These are phyloP conservation scores for Sporothrix pseudoabietina DNA, from an alignment of 2,329 filamentous ascomycete species.

Conservation along the genomic window DNA sequence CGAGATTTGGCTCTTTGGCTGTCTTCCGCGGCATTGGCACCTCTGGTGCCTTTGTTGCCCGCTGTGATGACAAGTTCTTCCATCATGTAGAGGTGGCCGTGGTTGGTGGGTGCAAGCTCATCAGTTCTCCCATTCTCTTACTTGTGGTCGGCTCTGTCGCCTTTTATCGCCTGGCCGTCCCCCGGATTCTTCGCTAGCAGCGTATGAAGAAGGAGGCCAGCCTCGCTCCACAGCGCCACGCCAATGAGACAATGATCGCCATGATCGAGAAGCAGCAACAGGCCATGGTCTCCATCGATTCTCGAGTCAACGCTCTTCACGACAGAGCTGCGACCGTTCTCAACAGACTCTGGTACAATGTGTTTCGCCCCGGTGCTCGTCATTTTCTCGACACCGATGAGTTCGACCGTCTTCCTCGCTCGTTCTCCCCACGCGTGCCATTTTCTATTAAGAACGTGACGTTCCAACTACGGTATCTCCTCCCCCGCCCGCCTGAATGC, in stretches of 20 bases:
- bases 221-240: background rate
- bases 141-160: background rate
- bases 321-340: constrained; percentile 13
- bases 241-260: constrained; percentile 2
- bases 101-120: background rate
- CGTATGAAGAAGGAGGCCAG: background rate
- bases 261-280: constrained; percentile 14
- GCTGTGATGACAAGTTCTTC: constrained; percentile 7
- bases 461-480: constrained; percentile 17
- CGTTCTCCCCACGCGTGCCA: background rate
- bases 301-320: background rate
- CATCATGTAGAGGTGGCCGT: background rate
- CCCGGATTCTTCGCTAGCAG: background rate
- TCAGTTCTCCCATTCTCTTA: background rate
- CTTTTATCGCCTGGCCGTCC: background rate
- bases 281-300: background rate
- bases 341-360: constrained; percentile 20
- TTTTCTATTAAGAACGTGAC: background rate
- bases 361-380: constrained; percentile 23
- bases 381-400: constrained; percentile 6
- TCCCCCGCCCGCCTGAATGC: background rate
- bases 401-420: background rate
- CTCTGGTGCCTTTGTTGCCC: background rate
- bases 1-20: background rate
- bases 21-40: background rate